A percentile compares a stretch with the other conserved stretches of the same genome.
phyloP scores from a whole-genome alignment of 2,329 filamentous ascomycete species.

The Talaromyces funiculosus region DNA sequence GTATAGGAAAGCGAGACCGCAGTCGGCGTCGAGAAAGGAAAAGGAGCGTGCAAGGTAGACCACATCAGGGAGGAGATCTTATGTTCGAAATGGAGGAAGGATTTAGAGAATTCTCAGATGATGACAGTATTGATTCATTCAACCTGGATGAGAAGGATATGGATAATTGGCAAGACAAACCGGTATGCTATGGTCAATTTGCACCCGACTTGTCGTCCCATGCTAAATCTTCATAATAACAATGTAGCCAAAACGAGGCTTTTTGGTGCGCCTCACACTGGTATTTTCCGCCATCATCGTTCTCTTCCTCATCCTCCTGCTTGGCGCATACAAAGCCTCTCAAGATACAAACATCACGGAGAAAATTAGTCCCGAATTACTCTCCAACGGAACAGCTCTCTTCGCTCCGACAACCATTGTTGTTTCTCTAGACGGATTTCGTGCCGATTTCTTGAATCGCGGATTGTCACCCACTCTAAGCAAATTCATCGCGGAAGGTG shows the following conservation, averaged over 20 bases:
- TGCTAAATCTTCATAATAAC: not conserved
- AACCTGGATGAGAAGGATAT: slow-evolving; percentile 43
- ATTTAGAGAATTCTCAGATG: slow-evolving; percentile 54
- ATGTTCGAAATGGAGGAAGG: slow-evolving; percentile 93
- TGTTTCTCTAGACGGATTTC: slow-evolving; percentile 91
- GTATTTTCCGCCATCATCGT: slow-evolving; percentile 43
- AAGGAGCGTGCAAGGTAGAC: slow-evolving; percentile 44
- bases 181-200: slow-evolving; percentile 14
- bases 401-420: slow-evolving; percentile 91
- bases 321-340: slow-evolving; percentile 54
- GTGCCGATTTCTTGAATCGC: slow-evolving; percentile 83
- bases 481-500: slow-evolving; percentile 70
- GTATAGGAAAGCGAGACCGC: slow-evolving; percentile 49
- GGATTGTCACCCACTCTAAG: slow-evolving; percentile 77
- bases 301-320: slow-evolving; percentile 51
- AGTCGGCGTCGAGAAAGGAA: slow-evolving; percentile 45
- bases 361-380: slow-evolving; percentile 18
- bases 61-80: slow-evolving; percentile 64
- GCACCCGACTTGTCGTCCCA: not conserved
- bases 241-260: slow-evolving; percentile 17
- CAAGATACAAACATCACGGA: slow-evolving; percentile 14
- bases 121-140: slow-evolving; percentile 54
- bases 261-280: slow-evolving; percentile 30
- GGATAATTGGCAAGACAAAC: slow-evolving; percentile 27
- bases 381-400: slow-evolving; percentile 76